Base-by-base conservation (phyloP, 345 rosid genomes). In the Noccaea caerulescens region DNA sequence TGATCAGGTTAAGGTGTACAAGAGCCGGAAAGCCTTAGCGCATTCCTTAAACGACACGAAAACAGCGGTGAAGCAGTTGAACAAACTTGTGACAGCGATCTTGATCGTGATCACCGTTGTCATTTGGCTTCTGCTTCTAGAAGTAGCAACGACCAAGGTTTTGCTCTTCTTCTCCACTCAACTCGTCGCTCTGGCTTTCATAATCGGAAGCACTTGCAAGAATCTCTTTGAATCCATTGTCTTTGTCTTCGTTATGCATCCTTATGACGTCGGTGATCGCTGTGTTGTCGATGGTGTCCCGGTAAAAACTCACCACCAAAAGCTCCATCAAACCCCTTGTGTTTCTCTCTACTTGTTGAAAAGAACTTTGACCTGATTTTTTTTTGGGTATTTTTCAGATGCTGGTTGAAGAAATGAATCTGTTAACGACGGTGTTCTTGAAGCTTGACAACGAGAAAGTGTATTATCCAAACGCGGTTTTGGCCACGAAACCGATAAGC, bases 361-460 rank as follows among this genome's bases (percentile, higher is more conserved):
- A 0, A 9, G 6, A 37, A 9, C 4, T 8, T 52, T 14, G 43
- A 25, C 41, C 12, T 27, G 3, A 5, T 23, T 34, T 66, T 41
- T 63, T 36, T 44, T 57, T 34, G 36, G 58, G 3, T 0, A 20
- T 10, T 38, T 68, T 47, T 45, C 89, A 91, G 97, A 76, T 91
- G 91, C 38, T 85, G 8, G 95, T 91, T n/a, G 97, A 88, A 78
- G 97, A 91, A 75, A 84, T 88, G 91, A 88, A 91, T 72, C 75
- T 91, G 50, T 51, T 87, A 72, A 78, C 86, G 0, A 91, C 97
- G 0, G 80, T 91, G 62, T 91, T 91, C 80, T 68, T 91, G 81
- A 87, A 82, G 76, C 84, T 67, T 50, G 81, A 91, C 79, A 88
- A 87, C 27, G 92, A 88, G 80, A 91, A 87, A 80, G 81, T 91